Percentiles rank a stretch among this genome's conserved stretches.
phyloP scores from a whole-genome alignment of 495 filamentous ascomycete genomes.

The Evernia prunastri region DNA sequence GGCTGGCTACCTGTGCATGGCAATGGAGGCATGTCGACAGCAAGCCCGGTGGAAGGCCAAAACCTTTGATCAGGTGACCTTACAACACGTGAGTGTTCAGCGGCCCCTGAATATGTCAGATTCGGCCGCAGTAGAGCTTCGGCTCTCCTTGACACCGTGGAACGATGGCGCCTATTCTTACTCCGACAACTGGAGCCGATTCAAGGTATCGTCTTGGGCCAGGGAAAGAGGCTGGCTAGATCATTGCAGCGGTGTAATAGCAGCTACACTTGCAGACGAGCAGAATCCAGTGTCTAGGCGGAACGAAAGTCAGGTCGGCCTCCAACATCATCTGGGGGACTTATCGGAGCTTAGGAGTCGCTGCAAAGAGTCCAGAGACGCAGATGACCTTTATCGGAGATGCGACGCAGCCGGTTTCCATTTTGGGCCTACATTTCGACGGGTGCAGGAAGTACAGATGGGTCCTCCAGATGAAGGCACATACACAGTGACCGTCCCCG shows the following conservation, averaged over 20 bases:
- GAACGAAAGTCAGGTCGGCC: neutral
- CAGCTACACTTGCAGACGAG: neutral
- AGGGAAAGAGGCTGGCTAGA: constrained; percentile 5
- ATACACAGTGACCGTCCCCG: neutral
- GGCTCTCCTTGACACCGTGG: constrained; percentile 1
- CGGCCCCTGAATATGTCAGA: neutral
- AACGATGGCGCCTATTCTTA: neutral
- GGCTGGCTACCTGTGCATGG: constrained; percentile 51
- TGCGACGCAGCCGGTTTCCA: neutral
- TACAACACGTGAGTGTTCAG: neutral
- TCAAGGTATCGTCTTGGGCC: constrained; percentile 1
- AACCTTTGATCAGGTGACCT: neutral
- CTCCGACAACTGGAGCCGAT: neutral
- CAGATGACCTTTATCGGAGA: neutral
- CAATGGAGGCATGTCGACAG: constrained; percentile 46
- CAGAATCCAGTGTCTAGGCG: neutral
- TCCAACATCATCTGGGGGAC: constrained; percentile 1
- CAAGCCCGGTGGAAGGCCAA: neutral
- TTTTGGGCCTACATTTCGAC: constrained; percentile 1
- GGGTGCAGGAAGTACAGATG: neutral
- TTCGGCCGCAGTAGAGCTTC: neutral
- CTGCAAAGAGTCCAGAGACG: neutral
- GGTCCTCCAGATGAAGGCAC: neutral
- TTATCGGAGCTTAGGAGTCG: neutral
- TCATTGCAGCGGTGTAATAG: neutral